A percentile compares a stretch with the other conserved stretches of the same genome.
Evolutionary conservation across 257 asterid genomes (phyloP).

Genomic region (Fraxinus americana): DNA sequence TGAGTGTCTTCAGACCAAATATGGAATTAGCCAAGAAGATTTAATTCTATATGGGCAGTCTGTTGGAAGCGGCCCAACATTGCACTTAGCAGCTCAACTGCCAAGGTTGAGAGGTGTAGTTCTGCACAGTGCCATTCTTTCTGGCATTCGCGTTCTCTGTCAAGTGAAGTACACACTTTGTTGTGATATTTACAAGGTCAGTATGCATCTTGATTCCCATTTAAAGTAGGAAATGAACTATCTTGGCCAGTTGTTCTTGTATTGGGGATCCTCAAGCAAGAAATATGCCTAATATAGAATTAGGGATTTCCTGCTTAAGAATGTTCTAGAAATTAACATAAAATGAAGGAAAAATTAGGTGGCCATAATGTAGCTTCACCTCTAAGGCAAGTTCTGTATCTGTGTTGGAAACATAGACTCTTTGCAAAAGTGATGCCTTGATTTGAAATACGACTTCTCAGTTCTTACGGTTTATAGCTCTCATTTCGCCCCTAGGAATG

Average conservation of each 20-base stretch:
- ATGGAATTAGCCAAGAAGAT: conserved; percentile 93
- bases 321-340: background rate
- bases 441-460: background rate
- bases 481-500: background rate
- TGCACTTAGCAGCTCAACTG: conserved; percentile 88
- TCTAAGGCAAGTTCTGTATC: background rate
- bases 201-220: conserved; percentile 11
- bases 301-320: background rate
- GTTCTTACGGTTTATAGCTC: background rate
- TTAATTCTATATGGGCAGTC: conserved; percentile 92
- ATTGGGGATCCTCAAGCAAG: background rate
- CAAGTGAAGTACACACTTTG: conserved; percentile 86
- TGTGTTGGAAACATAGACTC: background rate
- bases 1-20: conserved; percentile 87
- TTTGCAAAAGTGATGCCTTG: background rate
- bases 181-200: conserved; percentile 92
- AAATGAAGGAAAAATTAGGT: background rate
- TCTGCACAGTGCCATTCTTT: conserved; percentile 96
- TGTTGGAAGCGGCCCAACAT: conserved; percentile 98
- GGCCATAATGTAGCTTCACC: background rate
- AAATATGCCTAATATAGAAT: background rate
- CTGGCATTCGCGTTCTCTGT: conserved; percentile 98
- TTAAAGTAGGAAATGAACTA: background rate
- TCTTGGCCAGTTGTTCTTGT: background rate
- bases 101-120: conserved; percentile 97